Conservation (phyloP, 768 basidiomycete genomes). For the Rhodosporidiobolus odoratus region DNA sequence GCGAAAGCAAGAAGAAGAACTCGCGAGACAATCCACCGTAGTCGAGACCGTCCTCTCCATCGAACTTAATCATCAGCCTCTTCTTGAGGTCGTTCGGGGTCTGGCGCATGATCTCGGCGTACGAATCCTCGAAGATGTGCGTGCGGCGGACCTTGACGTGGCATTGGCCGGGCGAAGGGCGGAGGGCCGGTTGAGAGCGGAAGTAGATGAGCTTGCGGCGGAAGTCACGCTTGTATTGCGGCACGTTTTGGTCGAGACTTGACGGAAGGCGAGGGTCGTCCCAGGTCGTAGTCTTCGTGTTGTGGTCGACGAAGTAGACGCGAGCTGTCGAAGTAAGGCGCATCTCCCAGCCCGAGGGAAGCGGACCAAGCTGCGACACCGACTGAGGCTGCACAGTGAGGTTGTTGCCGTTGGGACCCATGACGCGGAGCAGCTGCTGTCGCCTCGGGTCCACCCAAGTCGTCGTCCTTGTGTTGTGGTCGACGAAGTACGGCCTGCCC, state of each 20-base stretch:
- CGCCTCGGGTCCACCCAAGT: slow-evolving; percentile 99
- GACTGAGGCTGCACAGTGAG: slow-evolving; percentile 85
- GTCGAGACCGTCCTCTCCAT: slow-evolving; percentile 93
- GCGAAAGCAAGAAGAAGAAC: slow-evolving; percentile 98
- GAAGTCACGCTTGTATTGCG: slow-evolving; percentile 99
- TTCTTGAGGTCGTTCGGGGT: slow-evolving; percentile 98
- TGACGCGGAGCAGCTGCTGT: slow-evolving; percentile 91
- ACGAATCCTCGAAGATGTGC: slow-evolving; percentile 98
- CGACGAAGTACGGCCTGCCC: slow-evolving; percentile 96
- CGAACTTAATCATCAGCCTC: slow-evolving; percentile 97
- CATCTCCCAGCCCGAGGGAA: slow-evolving; percentile 99
- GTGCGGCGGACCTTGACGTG: slow-evolving; percentile 97
- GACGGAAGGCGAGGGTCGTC: slow-evolving; percentile 96
- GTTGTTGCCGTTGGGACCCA: slow-evolving; percentile 88
- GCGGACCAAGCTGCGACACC: slow-evolving; percentile 89
- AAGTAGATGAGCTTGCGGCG: slow-evolving; percentile 98
- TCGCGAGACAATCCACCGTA: slow-evolving; percentile 98
- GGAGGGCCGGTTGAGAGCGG: slow-evolving; percentile 95
- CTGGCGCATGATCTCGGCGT: slow-evolving; percentile 99
- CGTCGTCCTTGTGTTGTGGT: slow-evolving; percentile 97
- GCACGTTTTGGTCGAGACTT: slow-evolving; percentile 90
- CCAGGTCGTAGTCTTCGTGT: slow-evolving; percentile 94
- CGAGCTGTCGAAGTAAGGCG: slow-evolving; percentile 94
- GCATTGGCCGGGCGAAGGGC: slow-evolving; percentile 96
- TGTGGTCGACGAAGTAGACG: slow-evolving; percentile 89